phyloP scores from a whole-genome alignment of 176 grass and related monocot species.

The Melocanna baccifera region DNA sequence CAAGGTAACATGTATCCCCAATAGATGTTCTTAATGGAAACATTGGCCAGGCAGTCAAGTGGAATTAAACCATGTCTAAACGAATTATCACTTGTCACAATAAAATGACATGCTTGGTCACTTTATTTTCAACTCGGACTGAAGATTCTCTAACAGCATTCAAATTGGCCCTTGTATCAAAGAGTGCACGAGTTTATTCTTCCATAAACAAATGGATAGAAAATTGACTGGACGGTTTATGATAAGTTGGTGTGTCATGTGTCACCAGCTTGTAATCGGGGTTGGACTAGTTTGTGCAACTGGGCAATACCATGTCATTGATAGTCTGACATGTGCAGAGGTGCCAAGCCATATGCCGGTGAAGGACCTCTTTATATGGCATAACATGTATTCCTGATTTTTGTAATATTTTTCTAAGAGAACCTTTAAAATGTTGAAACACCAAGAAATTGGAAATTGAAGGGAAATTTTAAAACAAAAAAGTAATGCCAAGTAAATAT shows the following conservation, averaged over 20 bases:
- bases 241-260: background rate
- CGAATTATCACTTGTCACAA: background rate
- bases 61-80: background rate
- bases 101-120: background rate
- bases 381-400: background rate
- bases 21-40: conserved; percentile 8
- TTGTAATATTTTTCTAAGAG: background rate
- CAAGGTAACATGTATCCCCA: conserved; percentile 49
- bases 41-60: background rate
- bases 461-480: background rate
- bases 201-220: background rate
- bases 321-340: background rate
- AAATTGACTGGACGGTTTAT: background rate
- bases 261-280: background rate
- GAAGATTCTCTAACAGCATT: background rate
- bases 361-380: background rate
- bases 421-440: background rate
- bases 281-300: background rate
- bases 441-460: background rate
- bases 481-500: background rate
- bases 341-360: background rate
- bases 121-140: background rate
- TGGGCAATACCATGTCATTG: background rate
- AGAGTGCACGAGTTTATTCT: background rate
- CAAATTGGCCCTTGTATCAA: background rate